Percentiles rank a stretch among this genome's conserved stretches.
Conservation (phyloP, 169 alveolate species). For the Cryptosporidium parvum region DNA sequence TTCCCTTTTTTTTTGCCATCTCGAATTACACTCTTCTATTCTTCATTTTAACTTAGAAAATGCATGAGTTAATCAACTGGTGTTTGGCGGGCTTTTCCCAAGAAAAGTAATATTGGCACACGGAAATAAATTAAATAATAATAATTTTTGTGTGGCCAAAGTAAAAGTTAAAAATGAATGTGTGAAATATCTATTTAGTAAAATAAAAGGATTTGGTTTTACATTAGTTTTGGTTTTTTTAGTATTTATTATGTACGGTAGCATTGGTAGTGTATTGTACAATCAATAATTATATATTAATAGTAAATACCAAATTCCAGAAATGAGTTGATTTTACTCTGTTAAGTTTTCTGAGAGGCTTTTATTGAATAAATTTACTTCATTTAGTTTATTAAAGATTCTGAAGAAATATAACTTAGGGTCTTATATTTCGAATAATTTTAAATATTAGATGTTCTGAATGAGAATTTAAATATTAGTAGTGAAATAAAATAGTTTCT, state of each 20-base stretch:
- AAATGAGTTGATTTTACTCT: too few species aligned
- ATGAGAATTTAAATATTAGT: not conserved
- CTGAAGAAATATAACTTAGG: not conserved
- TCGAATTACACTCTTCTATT: not conserved
- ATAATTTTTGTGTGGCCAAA: not conserved
- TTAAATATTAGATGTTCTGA: too few species aligned
- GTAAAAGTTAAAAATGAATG: not conserved
- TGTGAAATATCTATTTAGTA: not conserved
- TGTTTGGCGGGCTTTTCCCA: not conserved
- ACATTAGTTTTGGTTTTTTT: too few species aligned
- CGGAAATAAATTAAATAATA: not conserved
- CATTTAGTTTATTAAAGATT: not conserved
- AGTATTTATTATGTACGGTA: too few species aligned
- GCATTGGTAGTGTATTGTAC: not conserved
- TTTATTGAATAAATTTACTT: too few species aligned
- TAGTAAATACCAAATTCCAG: not conserved
- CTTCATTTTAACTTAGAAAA: not conserved
- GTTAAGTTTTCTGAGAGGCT: too few species aligned
- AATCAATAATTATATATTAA: too few species aligned
- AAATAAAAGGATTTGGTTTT: too few species aligned
- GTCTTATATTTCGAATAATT: not conserved
- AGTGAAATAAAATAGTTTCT: too few species aligned
- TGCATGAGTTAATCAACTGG: not conserved
- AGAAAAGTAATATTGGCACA: not conserved
- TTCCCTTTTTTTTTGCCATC: conserved; percentile 62